phyloP scores from a whole-genome alignment of 257 asterid species.

The Verbena officinalis region DNA sequence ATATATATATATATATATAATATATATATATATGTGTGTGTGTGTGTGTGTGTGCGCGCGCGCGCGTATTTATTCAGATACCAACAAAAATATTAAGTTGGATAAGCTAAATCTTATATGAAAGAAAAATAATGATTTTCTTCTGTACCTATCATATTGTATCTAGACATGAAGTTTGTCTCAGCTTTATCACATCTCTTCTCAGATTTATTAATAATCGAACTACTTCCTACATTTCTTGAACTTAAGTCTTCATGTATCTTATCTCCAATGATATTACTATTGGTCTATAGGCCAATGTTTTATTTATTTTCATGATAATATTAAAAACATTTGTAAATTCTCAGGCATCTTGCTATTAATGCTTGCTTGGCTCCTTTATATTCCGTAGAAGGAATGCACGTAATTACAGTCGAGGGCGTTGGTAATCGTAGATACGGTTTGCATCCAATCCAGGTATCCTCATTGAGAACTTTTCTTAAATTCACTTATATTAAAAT shows the following conservation, averaged over 20 bases:
- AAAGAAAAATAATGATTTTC: neutral
- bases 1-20: no score
- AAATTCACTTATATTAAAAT: neutral
- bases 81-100: neutral
- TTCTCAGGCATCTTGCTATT: slow-evolving; percentile 76
- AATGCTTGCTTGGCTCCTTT: slow-evolving; percentile 99
- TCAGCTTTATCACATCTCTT: slow-evolving; percentile 17
- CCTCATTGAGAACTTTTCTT: slow-evolving; percentile 11
- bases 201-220: slow-evolving; percentile 3
- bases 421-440: slow-evolving; percentile 79
- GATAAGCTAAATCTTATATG: neutral
- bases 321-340: neutral
- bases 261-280: slow-evolving; percentile 9
- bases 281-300: slow-evolving; percentile 7
- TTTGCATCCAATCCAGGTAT: slow-evolving; percentile 95
- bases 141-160: neutral
- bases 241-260: slow-evolving; percentile 8
- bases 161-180: slow-evolving; percentile 12
- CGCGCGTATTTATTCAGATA: neutral
- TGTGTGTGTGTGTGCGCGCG: neutral
- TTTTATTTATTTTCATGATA: slow-evolving; percentile 11
- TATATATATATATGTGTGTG: no score
- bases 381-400: slow-evolving; percentile 97
- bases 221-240: neutral
- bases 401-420: slow-evolving; percentile 93